These are phyloP conservation scores for Rasamsonia emersonii DNA, from an alignment of 2,329 filamentous ascomycete species.

Conservation along the genomic window DNA sequence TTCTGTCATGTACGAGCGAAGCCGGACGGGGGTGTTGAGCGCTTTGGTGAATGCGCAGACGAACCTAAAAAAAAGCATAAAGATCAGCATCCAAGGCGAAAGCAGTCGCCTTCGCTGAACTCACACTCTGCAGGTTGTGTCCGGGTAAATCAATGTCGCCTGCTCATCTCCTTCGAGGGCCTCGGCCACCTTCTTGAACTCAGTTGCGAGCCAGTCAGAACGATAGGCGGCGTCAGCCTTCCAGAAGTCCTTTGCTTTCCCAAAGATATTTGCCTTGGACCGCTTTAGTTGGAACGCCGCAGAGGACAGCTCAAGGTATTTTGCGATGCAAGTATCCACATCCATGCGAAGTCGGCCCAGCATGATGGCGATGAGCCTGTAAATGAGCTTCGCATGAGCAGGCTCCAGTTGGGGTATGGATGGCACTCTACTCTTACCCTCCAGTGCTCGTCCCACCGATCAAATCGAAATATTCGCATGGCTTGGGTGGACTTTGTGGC, in stretches of 20 bases:
- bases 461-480: conserved; percentile 33
- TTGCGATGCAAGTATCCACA: conserved; percentile 69
- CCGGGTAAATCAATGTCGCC: not conserved
- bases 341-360: conserved; percentile 75
- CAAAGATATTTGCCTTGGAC: not conserved
- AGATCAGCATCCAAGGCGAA: too few relatives aligned
- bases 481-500: conserved; percentile 57
- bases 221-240: not conserved
- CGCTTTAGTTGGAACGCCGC: not conserved
- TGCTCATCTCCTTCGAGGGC: not conserved
- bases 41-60: not conserved
- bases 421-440: conserved; percentile 35
- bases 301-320: not conserved
- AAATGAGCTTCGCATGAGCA: too few relatives aligned
- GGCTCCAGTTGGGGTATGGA: too few relatives aligned
- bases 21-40: not conserved
- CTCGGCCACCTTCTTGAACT: not conserved
- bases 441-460: conserved; percentile 64
- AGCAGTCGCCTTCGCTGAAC: too few relatives aligned
- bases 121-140: not conserved
- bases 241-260: not conserved
- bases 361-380: conserved; percentile 69
- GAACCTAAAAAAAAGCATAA: not conserved
- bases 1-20: not conserved
- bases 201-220: not conserved